Base-by-base conservation (phyloP, 31 red algal genomes). In the Asparagopsis taxiformis region DNA sequence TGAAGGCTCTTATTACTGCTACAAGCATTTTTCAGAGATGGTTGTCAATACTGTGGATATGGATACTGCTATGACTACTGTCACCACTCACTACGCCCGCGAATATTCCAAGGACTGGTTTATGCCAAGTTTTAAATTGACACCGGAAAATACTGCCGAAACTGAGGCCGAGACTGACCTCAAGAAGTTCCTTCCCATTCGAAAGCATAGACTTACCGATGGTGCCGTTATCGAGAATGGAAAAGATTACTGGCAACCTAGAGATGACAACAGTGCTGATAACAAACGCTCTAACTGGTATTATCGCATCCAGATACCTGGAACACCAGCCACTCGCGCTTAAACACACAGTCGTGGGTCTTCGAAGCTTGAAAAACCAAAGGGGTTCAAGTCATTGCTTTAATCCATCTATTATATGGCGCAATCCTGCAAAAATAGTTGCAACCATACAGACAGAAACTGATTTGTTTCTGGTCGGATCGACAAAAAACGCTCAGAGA, bases 1-100 rank as follows among this genome's bases (percentile, higher is more conserved):
- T 48, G 67, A 89, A 56, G 66, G 24, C 10, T 89, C 75, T 0
- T 89, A 89, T 35, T 80, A 89, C 51, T 89, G 85, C 74, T 89
- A 89, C 74, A 68, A 80, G 20, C 85, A 89, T 75, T 68, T 89
- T 19, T 51, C 85, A 11, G 85, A 89, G 28, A 58, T 89, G 55
- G 38, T 67, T 66, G 68, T 89, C 60, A 80, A 89, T 59, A 55
- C 62, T 16, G 62, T 62, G 9, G 56, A 39, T 21, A 44, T 80
- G 22, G 70, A 72, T 17, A 55, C 85, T 51, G 23, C 51, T 36
- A 51, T 62, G n/a, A 35, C 44, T 32, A 49, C 31, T 15, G 56
- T 80, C 32, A 80, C 54, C 29, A 80, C 85, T 72, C 49, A 46
- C 24, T 89, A 74, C 22, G 56, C 85, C 1, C 55, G 85, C 1